A percentile compares a stretch with the other conserved stretches of the same genome.
These are phyloP conservation scores for Gossypium australe DNA, from an alignment of 345 rosid genomes.

Conservation along the genomic window DNA sequence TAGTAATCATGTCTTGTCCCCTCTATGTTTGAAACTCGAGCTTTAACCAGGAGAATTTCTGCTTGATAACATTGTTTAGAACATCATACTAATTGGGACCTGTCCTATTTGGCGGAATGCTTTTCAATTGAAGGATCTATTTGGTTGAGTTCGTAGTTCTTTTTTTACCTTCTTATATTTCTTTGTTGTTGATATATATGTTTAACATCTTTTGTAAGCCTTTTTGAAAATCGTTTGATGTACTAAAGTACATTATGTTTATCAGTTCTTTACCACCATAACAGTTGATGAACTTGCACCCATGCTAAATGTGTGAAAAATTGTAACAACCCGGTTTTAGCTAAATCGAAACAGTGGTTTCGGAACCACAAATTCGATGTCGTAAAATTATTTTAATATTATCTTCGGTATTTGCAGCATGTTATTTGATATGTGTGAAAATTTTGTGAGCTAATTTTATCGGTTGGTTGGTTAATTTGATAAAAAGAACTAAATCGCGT, in stretches of 20 bases:
- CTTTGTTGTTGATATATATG: background rate
- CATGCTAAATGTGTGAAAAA: background rate
- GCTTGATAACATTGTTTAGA: background rate
- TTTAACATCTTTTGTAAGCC: background rate
- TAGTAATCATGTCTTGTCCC: no score
- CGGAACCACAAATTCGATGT: no score
- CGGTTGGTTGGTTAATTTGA: no score
- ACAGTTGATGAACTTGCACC: constrained; percentile 56
- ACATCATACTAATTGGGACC: background rate
- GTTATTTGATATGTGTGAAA: no score
- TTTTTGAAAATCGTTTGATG: background rate
- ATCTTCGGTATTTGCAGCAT: no score
- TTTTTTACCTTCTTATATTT: background rate
- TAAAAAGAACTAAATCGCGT: no score
- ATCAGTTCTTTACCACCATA: constrained; percentile 65
- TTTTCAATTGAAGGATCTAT: background rate
- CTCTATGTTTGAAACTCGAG: background rate
- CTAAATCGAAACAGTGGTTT: no score
- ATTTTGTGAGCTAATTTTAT: no score
- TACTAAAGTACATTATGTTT: constrained; percentile 3
- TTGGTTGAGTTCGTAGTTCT: background rate
- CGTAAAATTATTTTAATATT: no score
- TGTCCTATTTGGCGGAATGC: background rate
- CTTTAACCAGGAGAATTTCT: background rate
- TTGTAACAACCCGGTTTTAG: no score